Base-by-base conservation (phyloP, 331 rosid genomes). In the Stylosanthes scabra region DNA sequence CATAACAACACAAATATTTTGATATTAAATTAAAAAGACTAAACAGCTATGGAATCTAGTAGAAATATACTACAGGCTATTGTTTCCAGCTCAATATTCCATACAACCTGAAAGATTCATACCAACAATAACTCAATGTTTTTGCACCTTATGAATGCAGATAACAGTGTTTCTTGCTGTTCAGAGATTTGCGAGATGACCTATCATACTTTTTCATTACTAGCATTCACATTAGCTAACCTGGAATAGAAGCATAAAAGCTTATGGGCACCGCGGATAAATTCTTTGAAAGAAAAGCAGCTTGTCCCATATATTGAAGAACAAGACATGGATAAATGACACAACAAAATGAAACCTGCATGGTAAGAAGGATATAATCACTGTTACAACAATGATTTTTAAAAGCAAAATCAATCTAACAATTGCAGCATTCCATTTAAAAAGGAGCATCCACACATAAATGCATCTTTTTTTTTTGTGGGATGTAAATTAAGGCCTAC, bases 241-340 rank as follows among this genome's bases (percentile, higher is more conserved):
- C 92, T 61, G 96, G 99, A 76, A 95, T 75, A 75, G 99, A 95
- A 84, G 96, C 93, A 82, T 90, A 95, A 77, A 95, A 95, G 88
- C 97, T 89, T 79, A 72, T 80, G 68, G 83, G 87, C 56, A 74
- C 87, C 45, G 88, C 85, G 54, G 93, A 79, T 72, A 88, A 74
- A 81, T 95, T 90, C 90, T 88, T 91, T 59, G 96, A 84, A 72
- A 91, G 91, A 81, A 88, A 95, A 47, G 96, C 97, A 78, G 95
- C 97, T 83, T 95, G 99, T 39, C 97, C 99, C 97, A 90, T 80
- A 89, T 91, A 95, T 72, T 92, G 97, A 80, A 95, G 87, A 77
- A 92, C 75, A 65, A 95, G 84, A 81, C 92, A 90, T 41, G 99
- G 97, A 80, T 84, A 95, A 67, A 90, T 82, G 62, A 95, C 70